These are phyloP conservation scores for Podospora sp. DNA, from an alignment of 495 filamentous ascomycete genomes.

Conservation along the genomic window DNA sequence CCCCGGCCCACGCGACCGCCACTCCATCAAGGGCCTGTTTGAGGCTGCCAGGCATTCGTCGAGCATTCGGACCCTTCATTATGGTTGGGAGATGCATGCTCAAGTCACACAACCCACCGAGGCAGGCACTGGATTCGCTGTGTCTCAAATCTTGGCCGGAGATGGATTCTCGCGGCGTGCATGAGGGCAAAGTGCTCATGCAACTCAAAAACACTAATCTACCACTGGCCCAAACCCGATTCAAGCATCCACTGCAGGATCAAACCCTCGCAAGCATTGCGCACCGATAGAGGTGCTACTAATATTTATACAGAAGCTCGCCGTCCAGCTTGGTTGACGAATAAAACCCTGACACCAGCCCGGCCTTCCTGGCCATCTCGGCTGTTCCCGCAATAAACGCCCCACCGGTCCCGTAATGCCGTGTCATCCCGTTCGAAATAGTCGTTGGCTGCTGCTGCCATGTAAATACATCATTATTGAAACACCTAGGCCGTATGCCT, in stretches of 20 bases:
- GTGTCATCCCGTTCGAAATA: constrained; percentile 1
- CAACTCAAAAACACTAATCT: background rate
- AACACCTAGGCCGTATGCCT: background rate
- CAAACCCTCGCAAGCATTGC: background rate
- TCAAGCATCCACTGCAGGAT: background rate
- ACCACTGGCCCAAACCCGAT: background rate
- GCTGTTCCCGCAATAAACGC: background rate
- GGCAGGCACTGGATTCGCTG: background rate
- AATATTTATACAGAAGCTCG: constrained; percentile 9
- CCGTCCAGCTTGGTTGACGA: background rate
- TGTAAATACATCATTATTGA: constrained; percentile 5
- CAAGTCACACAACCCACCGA: background rate
- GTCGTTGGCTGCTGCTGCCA: background rate
- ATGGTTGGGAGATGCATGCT: background rate
- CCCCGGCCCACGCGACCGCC: constrained; percentile 11
- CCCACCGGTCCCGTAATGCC: background rate
- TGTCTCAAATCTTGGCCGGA: background rate
- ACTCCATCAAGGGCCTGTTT: background rate
- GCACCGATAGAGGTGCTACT: background rate
- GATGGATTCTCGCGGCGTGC: background rate
- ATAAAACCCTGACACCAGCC: background rate
- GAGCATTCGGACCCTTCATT: background rate
- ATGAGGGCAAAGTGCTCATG: background rate
- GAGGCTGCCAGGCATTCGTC: background rate
- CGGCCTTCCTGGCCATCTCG: background rate